phyloP scores from a whole-genome alignment of 148 eudicot genomes.

The Suaeda aralocaspica region DNA sequence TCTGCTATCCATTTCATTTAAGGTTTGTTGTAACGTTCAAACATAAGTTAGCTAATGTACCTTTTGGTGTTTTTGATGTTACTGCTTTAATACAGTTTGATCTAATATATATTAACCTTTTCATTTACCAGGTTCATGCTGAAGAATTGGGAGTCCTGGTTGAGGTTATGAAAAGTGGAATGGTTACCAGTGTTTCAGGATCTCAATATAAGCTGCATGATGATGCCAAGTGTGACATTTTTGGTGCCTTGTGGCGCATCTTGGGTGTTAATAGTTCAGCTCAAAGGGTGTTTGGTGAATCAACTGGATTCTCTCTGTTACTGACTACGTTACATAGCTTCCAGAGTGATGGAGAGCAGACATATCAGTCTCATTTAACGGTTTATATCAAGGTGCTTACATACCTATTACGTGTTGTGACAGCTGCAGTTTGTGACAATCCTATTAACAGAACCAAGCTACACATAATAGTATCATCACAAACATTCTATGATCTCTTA shows the following conservation, averaged over 20 bases:
- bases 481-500: conserved; percentile 78
- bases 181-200: conserved; percentile 80
- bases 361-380: conserved; percentile 34
- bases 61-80: conserved; percentile 5
- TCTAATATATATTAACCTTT: not conserved
- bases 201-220: conserved; percentile 67
- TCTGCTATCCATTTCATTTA: no score
- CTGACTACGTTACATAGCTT: conserved; percentile 81
- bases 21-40: not conserved
- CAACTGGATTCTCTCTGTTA: conserved; percentile 92
- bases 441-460: conserved; percentile 70
- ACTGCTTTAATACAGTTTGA: not conserved
- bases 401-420: conserved; percentile 77
- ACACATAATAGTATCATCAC: conserved; percentile 66
- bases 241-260: conserved; percentile 94
- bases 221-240: conserved; percentile 90
- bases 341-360: conserved; percentile 56
- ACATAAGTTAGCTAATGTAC: conserved; percentile 6
- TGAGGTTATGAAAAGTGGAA: conserved; percentile 88
- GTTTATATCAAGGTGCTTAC: conserved; percentile 64
- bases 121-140: conserved; percentile 64
- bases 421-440: conserved; percentile 78
- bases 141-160: conserved; percentile 86
- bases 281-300: conserved; percentile 96
- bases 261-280: conserved; percentile 72